Evolutionary conservation across 306 rosid species (phyloP).

Genomic region (Inga leiocalycina): DNA sequence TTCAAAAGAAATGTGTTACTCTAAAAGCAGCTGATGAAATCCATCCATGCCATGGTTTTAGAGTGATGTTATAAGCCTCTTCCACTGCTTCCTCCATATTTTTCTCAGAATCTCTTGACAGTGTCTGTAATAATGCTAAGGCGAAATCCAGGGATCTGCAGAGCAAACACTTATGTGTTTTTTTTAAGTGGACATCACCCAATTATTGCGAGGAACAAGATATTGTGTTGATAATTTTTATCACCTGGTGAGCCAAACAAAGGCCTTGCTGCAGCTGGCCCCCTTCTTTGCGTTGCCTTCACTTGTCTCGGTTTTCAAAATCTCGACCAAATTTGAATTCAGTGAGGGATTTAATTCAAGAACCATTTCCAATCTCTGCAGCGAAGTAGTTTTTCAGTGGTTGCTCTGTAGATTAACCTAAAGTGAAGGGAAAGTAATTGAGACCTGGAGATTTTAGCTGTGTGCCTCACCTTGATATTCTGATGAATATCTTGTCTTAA

Average conservation of each 20-base stretch:
- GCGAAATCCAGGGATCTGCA: slow-evolving; percentile 80
- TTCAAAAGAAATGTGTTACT: slow-evolving; percentile 45
- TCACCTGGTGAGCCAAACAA: slow-evolving; percentile 92
- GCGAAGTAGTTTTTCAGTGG: slow-evolving; percentile 1
- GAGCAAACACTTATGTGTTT: background rate
- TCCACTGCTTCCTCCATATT: slow-evolving; percentile 75
- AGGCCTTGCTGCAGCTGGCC: slow-evolving; percentile 67
- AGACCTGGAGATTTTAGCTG: background rate
- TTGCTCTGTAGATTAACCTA: background rate
- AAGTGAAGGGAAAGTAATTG: background rate
- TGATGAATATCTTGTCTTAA: slow-evolving; percentile 80
- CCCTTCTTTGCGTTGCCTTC: slow-evolving; percentile 60
- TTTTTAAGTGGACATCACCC: background rate
- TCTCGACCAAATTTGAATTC: slow-evolving; percentile 77
- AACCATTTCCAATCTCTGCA: slow-evolving; percentile 73
- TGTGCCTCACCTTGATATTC: slow-evolving; percentile 67
- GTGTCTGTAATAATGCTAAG: slow-evolving; percentile 51
- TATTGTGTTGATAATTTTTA: background rate
- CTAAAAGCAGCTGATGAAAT: slow-evolving; percentile 89
- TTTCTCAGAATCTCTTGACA: slow-evolving; percentile 54
- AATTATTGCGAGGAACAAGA: background rate
- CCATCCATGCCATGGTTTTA: slow-evolving; percentile 97
- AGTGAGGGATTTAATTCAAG: slow-evolving; percentile 57
- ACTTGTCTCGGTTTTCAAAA: slow-evolving; percentile 65
- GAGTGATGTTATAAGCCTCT: slow-evolving; percentile 68